Percentiles rank a stretch among this genome's conserved stretches.
Evolutionary conservation across 2,329 filamentous ascomycete species (phyloP).

Genomic region (Xylariaceae sp.): DNA sequence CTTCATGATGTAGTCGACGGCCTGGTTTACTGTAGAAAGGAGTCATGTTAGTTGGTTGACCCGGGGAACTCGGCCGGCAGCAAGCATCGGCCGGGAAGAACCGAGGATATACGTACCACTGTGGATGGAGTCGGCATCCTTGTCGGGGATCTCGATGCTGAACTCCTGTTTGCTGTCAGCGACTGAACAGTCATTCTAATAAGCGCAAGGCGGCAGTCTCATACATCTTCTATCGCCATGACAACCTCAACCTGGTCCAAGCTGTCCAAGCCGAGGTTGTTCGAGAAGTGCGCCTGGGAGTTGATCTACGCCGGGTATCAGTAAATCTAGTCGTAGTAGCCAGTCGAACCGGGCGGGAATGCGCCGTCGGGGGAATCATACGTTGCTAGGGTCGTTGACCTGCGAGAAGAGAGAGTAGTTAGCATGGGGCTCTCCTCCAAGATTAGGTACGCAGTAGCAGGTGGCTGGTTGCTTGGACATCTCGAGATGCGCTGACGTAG

Average conservation of each 20-base stretch:
- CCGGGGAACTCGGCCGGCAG: slow-evolving; percentile 2
- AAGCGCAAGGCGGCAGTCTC: background rate
- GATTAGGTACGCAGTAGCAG: background rate
- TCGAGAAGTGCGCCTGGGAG: slow-evolving; percentile 81
- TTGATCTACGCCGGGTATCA: slow-evolving; percentile 59
- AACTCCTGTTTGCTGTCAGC: slow-evolving; percentile 46
- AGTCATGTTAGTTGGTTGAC: slow-evolving; percentile 18
- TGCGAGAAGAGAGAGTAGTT: slow-evolving; percentile 34
- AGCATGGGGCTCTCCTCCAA: slow-evolving; percentile 14
- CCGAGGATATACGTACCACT: slow-evolving; percentile 60
- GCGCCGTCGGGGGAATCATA: slow-evolving; percentile 37
- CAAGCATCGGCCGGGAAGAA: background rate
- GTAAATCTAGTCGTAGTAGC: slow-evolving; percentile 2
- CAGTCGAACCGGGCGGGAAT: background rate
- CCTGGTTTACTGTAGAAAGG: slow-evolving; percentile 69
- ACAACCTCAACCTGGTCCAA: slow-evolving; percentile 99
- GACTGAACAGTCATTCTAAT: background rate
- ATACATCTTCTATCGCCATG: slow-evolving; percentile 98
- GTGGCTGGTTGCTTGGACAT: background rate
- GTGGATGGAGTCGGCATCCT: slow-evolving; percentile 91
- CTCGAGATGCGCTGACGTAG: slow-evolving; percentile 8
- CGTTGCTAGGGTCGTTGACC: slow-evolving; percentile 63
- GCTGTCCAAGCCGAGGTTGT: slow-evolving; percentile 94
- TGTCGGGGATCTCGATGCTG: slow-evolving; percentile 96
- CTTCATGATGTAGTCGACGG: slow-evolving; percentile 86